Evolutionary conservation across 2,329 filamentous ascomycete genomes (phyloP), one percentile per base, ranked within the genome.

Genomic region (Arthrobotrys sphaeroides): DNA sequence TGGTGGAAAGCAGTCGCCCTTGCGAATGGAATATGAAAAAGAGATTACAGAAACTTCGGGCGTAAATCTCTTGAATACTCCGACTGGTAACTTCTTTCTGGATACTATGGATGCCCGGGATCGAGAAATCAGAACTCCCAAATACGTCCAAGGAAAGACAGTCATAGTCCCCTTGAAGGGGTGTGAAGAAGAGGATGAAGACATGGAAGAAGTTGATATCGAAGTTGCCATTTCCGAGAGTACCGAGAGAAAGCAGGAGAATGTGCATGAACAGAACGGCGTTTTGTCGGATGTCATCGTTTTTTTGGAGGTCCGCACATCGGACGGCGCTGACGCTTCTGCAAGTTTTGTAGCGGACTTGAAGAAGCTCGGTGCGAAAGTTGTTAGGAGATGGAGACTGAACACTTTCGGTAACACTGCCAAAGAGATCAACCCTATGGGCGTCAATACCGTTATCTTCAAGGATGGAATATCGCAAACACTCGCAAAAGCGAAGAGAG

Each of bases 271-370:
- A 3, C 53, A 51, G n/a, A 9, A 1, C 10, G 18, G 9, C 5
- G 12, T 38, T 9, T 36, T 74, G 0, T 33, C 47, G 12, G 70
- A 64, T 36, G 33, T 74, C 24, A 22, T 33, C 10, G 57, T 67
- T 2, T 74, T 68, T 33, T 33, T 74, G 9, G 70, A 74, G n/a
- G 53, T 74, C n/a, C 57, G 62, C n/a, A 74, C 70, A 1, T 55
- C 36, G 6, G 70, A 74, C 38, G 70, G 70, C 5, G 26, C 70
- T 0, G 70, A 74, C 42, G 70, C 70, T 20, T 68, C 70, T 5
- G 38, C 62, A 7, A 68, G 55, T 28, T 74, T 68, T 33, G 57
- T 55, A 2, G 49, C 62, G 20, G 57, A 74, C 5, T 40, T 74
- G 20, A 43, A 40, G 13, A 26, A 40, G 20, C 47, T 74, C n/a